phyloP scores from a whole-genome alignment of 176 grass and related monocot genomes.

The Avena atlantica region DNA sequence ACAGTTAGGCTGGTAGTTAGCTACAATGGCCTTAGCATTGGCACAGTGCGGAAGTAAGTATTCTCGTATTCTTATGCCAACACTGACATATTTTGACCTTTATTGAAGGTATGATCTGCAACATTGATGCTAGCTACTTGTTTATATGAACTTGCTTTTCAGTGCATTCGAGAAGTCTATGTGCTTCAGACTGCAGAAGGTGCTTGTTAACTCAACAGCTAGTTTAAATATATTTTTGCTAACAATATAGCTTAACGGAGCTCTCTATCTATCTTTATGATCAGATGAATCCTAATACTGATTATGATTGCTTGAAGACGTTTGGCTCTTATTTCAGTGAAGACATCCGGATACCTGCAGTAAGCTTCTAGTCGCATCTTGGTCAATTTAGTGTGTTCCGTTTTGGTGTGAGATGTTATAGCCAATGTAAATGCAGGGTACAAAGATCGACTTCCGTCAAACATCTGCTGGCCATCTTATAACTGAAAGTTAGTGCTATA shows the following conservation, averaged over 20 bases:
- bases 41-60: slow-evolving; percentile 82
- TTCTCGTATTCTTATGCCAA: slow-evolving; percentile 5
- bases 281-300: slow-evolving; percentile 89
- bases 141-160: slow-evolving; percentile 38
- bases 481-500: slow-evolving; percentile 77
- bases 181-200: slow-evolving; percentile 75
- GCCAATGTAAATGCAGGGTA: slow-evolving; percentile 71
- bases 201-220: slow-evolving; percentile 43
- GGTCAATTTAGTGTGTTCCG: not conserved
- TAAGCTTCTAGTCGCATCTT: slow-evolving; percentile 49
- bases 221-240: slow-evolving; percentile 23
- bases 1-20: slow-evolving; percentile 91
- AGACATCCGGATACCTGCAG: slow-evolving; percentile 83
- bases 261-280: slow-evolving; percentile 15
- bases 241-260: slow-evolving; percentile 5
- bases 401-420: slow-evolving; percentile 17
- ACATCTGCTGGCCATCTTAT: slow-evolving; percentile 86
- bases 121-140: slow-evolving; percentile 26
- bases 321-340: slow-evolving; percentile 89
- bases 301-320: slow-evolving; percentile 73
- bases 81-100: not conserved
- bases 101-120: slow-evolving; percentile 19
- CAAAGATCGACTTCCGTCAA: slow-evolving; percentile 88
- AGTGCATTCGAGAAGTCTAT: slow-evolving; percentile 89
- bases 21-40: slow-evolving; percentile 88